phyloP scores from a whole-genome alignment of 2,329 filamentous ascomycete genomes.

The Botrytis galanthina region DNA sequence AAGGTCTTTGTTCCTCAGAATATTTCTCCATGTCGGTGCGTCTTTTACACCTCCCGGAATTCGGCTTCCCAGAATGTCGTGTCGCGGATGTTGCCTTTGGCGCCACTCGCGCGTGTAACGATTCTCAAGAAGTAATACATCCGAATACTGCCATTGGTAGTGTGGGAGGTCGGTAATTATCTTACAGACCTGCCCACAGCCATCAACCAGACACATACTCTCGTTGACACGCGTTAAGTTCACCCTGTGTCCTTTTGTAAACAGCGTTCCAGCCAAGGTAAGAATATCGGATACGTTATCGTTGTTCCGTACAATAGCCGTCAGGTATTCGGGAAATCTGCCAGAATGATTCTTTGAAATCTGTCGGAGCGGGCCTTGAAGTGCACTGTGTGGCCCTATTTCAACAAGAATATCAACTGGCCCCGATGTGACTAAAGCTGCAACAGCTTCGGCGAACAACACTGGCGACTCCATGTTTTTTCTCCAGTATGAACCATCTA shows the following conservation, averaged over 20 bases:
- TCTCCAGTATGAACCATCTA: constrained; percentile 43
- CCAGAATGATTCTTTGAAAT: neutral
- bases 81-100: neutral
- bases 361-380: neutral
- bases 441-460: constrained; percentile 12
- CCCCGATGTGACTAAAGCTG: neutral
- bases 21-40: neutral
- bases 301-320: no score
- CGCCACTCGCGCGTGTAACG: neutral
- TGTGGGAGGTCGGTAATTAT: neutral
- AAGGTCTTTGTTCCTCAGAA: neutral
- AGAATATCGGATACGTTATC: neutral
- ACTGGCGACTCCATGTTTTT: constrained; percentile 22
- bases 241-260: neutral
- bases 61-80: neutral
- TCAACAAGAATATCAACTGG: neutral
- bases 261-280: neutral
- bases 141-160: neutral
- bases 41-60: neutral
- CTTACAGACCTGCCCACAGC: neutral
- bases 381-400: constrained; percentile 1
- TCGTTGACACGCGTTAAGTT: neutral
- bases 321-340: no score
- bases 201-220: neutral
- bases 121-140: neutral